Evolutionary conservation across 225 moss, liverwort and hornwort genomes (phyloP).

Genomic region (Marchantia paleacea): DNA sequence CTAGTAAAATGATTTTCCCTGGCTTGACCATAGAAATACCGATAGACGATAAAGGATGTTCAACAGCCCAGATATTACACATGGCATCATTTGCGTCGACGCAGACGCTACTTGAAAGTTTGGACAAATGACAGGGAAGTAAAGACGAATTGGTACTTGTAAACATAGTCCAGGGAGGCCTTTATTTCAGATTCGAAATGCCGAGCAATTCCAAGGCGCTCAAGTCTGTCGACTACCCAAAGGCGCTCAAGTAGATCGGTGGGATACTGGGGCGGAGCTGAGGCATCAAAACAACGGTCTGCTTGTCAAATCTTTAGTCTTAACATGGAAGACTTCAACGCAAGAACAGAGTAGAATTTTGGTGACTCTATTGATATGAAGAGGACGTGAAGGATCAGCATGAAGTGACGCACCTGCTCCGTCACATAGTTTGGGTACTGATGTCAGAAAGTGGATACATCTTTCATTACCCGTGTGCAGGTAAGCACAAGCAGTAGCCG

Average conservation of each 20-base stretch:
- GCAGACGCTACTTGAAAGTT: too few species aligned
- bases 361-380: constrained; percentile 10
- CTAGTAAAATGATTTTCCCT: too few species aligned
- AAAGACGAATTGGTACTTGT: background rate
- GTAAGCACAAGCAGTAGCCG: constrained; percentile 52
- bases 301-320: too few species aligned
- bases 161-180: constrained; percentile 15
- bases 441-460: constrained; percentile 46
- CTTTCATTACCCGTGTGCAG: constrained; percentile 51
- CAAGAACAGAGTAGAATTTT: background rate
- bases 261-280: constrained; percentile 54
- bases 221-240: constrained; percentile 50
- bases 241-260: constrained; percentile 55
- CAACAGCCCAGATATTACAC: too few species aligned
- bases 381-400: background rate
- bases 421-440: constrained; percentile 44
- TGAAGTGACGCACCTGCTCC: constrained; percentile 4
- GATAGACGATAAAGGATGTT: too few species aligned
- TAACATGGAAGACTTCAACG: too few species aligned
- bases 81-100: too few species aligned
- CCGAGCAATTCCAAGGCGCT: constrained; percentile 55
- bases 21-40: too few species aligned
- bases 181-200: constrained; percentile 51
- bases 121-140: too few species aligned
- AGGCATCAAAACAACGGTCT: too few species aligned